Evolutionary conservation across 768 basidiomycete genomes (phyloP), one percentile per base, ranked within the genome.

Genomic region (Xerocomellus intermedius): DNA sequence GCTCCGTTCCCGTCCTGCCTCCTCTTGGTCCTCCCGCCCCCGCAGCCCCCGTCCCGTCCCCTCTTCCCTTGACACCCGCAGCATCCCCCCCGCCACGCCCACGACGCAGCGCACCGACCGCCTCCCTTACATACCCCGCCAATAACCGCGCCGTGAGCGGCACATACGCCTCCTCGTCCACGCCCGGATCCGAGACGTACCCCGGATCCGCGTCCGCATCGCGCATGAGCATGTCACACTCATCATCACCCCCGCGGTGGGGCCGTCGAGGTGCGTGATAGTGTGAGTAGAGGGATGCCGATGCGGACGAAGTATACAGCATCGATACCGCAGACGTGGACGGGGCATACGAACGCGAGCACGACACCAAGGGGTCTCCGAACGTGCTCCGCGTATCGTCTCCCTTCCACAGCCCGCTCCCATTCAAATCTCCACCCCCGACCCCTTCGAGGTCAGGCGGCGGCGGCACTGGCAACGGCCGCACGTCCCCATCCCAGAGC

Each of bases 401-500:
- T 22, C 64, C 61, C 44, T 78, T 83, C 87, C 87, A 89, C 32
- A 87, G 63, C 9, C 64, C 63, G 30, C 73, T 61, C 10, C 44
- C 58, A 14, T 52, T 52, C 30, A 30, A 30, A 30, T 22, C 36
- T 19, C 26, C 13, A 37, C 30, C 9, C 30, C 30, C 30, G 30
- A 26, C 19, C 48, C 46, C 28, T 30, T 45, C 44, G 14, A 46
- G n/a, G 12, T 39, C 24, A 14, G 52, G 55, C 0, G 47, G 55
- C 1, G 64, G 63, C 2, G 54, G 67, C 36, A 30, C 54, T 0
- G 71, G 71, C 50, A 70, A 67, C 2, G 75, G 65, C 10, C 77
- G 75, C 14, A 75, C 73, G 4, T 85, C 82, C 0, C 87, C 87
- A 54, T 88, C 84, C 84, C 87, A 89, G 4, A 88, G 68, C 1